A percentile compares a stretch with the other conserved stretches of the same genome.
Evolutionary conservation across 2,329 filamentous ascomycete species (phyloP).

Genomic region (Calonectria crousiana): DNA sequence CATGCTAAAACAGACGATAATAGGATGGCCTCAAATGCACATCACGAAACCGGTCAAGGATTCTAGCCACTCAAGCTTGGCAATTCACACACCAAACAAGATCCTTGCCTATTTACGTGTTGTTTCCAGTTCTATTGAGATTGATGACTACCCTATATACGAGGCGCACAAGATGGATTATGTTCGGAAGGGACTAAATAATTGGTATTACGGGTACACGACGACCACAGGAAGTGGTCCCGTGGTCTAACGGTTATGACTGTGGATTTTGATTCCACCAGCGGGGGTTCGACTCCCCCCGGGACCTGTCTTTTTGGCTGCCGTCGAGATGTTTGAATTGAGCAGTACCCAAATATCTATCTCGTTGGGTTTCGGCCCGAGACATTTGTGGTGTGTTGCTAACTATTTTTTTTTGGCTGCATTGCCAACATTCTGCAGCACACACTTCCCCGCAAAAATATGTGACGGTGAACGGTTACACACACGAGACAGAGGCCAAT

Average conservation of each 20-base stretch:
- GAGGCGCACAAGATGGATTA: neutral
- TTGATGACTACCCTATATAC: neutral
- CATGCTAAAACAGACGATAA: neutral
- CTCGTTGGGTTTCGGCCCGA: neutral
- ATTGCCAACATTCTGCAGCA: neutral
- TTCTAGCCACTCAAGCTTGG: neutral
- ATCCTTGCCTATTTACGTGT: neutral
- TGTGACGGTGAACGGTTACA: neutral
- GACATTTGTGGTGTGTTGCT: neutral
- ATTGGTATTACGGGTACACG: neutral
- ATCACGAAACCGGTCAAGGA: neutral
- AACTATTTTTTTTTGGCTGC: neutral
- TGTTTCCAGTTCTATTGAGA: too few relatives aligned
- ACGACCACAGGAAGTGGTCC: conserved; percentile 6
- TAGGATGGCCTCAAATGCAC: conserved; percentile 12
- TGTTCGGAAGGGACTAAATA: neutral
- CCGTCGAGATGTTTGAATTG: neutral
- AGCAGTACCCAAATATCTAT: neutral
- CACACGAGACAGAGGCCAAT: neutral
- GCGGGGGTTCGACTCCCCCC: conserved; percentile 24
- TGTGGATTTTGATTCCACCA: conserved; percentile 26
- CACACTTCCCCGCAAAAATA: neutral
- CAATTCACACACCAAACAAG: neutral
- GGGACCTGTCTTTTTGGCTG: conserved; percentile 5
- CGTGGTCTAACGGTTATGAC: conserved; percentile 25